A percentile compares a stretch with the other conserved stretches of the same genome.
Conservation (phyloP, 2,329 filamentous ascomycete species). For the Monosporascus sp. region DNA sequence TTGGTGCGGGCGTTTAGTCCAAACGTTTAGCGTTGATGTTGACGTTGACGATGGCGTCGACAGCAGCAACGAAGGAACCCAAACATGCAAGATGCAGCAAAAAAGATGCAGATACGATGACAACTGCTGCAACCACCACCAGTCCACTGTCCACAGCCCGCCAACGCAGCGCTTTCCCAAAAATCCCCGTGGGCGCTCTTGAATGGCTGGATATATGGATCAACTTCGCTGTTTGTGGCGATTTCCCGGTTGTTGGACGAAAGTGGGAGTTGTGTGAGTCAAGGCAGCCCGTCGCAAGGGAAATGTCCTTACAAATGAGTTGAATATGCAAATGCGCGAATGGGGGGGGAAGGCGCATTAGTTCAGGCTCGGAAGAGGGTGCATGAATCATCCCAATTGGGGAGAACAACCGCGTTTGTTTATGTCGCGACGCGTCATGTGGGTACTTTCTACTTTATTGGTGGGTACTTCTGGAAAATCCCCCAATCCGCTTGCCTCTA, state of each 20-base stretch:
- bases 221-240: slow-evolving; percentile 15
- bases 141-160: slow-evolving; percentile 1
- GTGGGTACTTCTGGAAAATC: not conserved
- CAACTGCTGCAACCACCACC: not conserved
- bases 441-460: not conserved
- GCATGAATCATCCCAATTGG: slow-evolving; percentile 7
- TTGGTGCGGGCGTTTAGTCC: too few species aligned
- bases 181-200: not conserved
- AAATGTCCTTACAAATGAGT: not conserved
- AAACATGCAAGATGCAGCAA: not conserved
- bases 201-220: slow-evolving; percentile 6
- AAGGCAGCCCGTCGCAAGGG: not conserved
- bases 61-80: too few species aligned
- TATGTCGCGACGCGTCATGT: slow-evolving; percentile 17
- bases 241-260: slow-evolving; percentile 9
- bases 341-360: slow-evolving; percentile 5
- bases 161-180: slow-evolving; percentile 9
- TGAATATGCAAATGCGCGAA: not conserved
- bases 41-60: too few species aligned
- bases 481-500: not conserved
- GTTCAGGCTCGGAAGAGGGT: slow-evolving; percentile 1
- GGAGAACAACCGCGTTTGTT: slow-evolving; percentile 17
- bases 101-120: not conserved
- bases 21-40: too few species aligned
- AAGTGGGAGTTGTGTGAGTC: slow-evolving; percentile 9